phyloP scores from a whole-genome alignment of 106 monocot species.

The Platanthera zijinensis region DNA sequence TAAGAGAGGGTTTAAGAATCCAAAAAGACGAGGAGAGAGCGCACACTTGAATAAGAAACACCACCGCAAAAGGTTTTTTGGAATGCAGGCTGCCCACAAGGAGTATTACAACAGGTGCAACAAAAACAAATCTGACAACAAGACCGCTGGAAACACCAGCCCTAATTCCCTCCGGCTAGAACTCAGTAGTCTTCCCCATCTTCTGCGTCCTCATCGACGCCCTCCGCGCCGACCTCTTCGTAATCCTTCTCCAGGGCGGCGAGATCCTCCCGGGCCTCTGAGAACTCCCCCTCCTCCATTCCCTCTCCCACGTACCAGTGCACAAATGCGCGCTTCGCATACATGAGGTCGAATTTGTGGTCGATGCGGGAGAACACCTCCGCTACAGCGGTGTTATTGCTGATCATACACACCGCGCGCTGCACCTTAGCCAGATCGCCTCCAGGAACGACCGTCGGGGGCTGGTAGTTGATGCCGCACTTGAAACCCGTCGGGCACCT shows the following conservation, averaged over 20 bases:
- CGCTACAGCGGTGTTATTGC: conserved; percentile 17
- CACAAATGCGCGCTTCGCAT: conserved; percentile 14
- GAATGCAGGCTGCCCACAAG: neutral
- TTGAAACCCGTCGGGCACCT: conserved; percentile 22
- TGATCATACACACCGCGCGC: conserved; percentile 18
- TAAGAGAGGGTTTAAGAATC: neutral
- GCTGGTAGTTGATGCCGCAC: conserved; percentile 20
- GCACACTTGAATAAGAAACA: neutral
- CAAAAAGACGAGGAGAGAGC: neutral
- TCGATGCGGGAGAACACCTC: conserved; percentile 17
- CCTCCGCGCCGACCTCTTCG: conserved; percentile 18
- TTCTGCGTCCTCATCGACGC: conserved; percentile 13
- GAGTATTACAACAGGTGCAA: neutral
- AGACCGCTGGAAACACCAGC: neutral
- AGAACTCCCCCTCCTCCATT: conserved; percentile 20
- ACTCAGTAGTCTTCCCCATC: conserved; percentile 11
- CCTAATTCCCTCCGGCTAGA: neutral
- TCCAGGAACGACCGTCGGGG: conserved; percentile 15
- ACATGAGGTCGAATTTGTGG: conserved; percentile 21
- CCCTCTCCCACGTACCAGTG: conserved; percentile 22
- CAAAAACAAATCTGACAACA: neutral
- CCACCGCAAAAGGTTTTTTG: neutral
- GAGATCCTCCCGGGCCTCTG: conserved; percentile 16
- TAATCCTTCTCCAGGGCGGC: conserved; percentile 20
- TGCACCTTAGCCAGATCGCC: conserved; percentile 17